These are phyloP conservation scores for Paracoccidioides lutzii DNA, from an alignment of 2,329 filamentous ascomycete genomes.

Conservation along the genomic window DNA sequence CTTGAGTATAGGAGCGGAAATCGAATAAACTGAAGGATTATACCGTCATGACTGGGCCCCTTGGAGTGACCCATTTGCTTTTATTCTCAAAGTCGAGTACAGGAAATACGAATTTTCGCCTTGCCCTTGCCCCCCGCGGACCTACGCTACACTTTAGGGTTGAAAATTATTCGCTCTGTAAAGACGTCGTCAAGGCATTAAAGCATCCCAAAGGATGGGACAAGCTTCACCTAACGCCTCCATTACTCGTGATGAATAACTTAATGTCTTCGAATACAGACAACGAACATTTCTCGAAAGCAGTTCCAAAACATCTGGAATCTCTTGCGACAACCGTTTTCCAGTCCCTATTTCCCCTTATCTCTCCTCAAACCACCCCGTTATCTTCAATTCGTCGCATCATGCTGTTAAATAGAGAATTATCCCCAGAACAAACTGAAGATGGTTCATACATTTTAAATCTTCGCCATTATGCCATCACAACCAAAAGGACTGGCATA, in stretches of 20 bases:
- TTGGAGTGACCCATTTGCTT: constrained; percentile 84
- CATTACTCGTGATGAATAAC: constrained; percentile 97
- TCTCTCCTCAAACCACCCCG: constrained; percentile 81
- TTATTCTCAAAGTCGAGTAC: constrained; percentile 81
- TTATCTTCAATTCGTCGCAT: constrained; percentile 87
- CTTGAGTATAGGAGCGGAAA: constrained; percentile 51
- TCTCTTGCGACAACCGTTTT: constrained; percentile 86
- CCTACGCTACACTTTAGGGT: constrained; percentile 91
- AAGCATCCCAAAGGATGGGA: constrained; percentile 70
- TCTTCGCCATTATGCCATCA: constrained; percentile 89
- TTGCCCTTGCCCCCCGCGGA: constrained; percentile 76
- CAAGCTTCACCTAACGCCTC: constrained; percentile 74
- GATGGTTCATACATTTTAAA: constrained; percentile 69
- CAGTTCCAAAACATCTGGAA: constrained; percentile 88
- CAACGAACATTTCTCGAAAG: constrained; percentile 43
- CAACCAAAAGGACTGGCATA: constrained; percentile 71
- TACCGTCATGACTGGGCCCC: constrained; percentile 83
- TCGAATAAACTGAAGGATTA: constrained; percentile 86
- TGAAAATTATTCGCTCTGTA: constrained; percentile 85
- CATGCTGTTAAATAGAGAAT: constrained; percentile 74
- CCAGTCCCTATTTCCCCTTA: constrained; percentile 89
- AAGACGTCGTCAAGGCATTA: constrained; percentile 74
- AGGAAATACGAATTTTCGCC: constrained; percentile 83
- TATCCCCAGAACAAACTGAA: constrained; percentile 23
- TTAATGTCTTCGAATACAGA: constrained; percentile 54